Conservation (phyloP, 768 basidiomycete species). For the Cubamyces lactineus region DNA sequence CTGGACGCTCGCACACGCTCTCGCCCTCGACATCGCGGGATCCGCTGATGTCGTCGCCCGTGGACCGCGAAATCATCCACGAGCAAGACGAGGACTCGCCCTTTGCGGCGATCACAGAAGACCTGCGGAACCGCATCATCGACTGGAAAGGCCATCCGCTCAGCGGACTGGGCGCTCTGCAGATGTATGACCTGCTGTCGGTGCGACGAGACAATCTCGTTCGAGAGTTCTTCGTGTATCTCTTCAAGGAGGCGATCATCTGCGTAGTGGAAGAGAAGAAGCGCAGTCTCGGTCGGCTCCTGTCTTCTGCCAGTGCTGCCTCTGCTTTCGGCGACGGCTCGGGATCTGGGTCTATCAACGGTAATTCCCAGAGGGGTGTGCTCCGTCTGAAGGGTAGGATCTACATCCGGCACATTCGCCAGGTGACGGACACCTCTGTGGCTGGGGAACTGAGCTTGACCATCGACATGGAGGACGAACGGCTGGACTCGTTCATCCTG, state of each 20-base stretch:
- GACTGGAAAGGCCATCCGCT: slow-evolving; percentile 97
- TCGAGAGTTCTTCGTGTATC: slow-evolving; percentile 93
- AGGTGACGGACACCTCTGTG: slow-evolving; percentile 78
- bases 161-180: slow-evolving; percentile 84
- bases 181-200: slow-evolving; percentile 90
- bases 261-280: slow-evolving; percentile 98
- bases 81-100: slow-evolving; percentile 65
- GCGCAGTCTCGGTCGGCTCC: slow-evolving; percentile 72
- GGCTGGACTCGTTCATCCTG: slow-evolving; percentile 91
- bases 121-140: slow-evolving; percentile 86
- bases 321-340: slow-evolving; percentile 56
- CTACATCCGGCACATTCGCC: slow-evolving; percentile 92
- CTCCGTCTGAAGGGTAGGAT: slow-evolving; percentile 93
- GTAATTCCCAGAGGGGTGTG: slow-evolving; percentile 45
- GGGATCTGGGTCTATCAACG: slow-evolving; percentile 43
- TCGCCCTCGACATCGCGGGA: slow-evolving; percentile 25
- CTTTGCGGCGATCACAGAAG: slow-evolving; percentile 83
- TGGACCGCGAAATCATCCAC: slow-evolving; percentile 23
- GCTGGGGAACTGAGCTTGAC: slow-evolving; percentile 90
- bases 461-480: slow-evolving; percentile 97
- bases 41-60: slow-evolving; percentile 13
- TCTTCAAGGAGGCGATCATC: slow-evolving; percentile 97
- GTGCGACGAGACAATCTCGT: slow-evolving; percentile 89
- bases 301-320: slow-evolving; percentile 55
- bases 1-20: slow-evolving; percentile 22